Evolutionary conservation across 768 basidiomycete genomes (phyloP).

Genomic region (Floccularia luteovirens): DNA sequence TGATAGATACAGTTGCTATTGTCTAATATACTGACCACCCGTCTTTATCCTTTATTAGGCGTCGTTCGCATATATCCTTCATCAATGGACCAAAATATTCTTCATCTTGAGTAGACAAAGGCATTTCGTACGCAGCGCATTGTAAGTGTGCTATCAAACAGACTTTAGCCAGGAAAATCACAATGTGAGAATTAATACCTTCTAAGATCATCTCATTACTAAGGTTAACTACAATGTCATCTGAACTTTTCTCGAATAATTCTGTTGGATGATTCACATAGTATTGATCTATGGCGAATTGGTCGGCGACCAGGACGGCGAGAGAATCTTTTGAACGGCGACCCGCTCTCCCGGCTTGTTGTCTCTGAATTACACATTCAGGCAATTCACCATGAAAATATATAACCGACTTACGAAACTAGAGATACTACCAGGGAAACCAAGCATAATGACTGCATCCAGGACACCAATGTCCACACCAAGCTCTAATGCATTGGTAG

Average conservation of each 20-base stretch:
- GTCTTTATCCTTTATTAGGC: conserved; percentile 62
- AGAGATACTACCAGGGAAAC: conserved; percentile 73
- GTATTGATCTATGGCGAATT: conserved; percentile 65
- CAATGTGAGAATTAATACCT: conserved; percentile 17
- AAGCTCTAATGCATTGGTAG: conserved; percentile 86
- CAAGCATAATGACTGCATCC: conserved; percentile 85
- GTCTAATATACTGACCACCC: conserved; percentile 51
- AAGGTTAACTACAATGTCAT: conserved; percentile 64
- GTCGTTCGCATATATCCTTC: conserved; percentile 49
- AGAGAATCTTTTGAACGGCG: conserved; percentile 76
- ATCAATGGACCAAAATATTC: conserved; percentile 65
- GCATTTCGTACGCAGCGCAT: conserved; percentile 85
- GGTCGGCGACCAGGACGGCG: conserved; percentile 64
- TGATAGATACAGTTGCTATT: background rate
- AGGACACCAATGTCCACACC: conserved; percentile 88
- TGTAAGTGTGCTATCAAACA: conserved; percentile 61
- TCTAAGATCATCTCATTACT: conserved; percentile 72
- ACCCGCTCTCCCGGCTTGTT: conserved; percentile 86
- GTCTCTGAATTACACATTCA: conserved; percentile 40
- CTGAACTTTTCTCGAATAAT: conserved; percentile 54
- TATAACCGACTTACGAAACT: conserved; percentile 53
- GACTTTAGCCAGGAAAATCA: conserved; percentile 1
- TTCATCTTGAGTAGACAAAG: conserved; percentile 56
- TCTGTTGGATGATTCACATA: conserved; percentile 65
- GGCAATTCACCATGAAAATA: background rate